These are phyloP conservation scores for Lactarius hengduanensis DNA, from an alignment of 768 basidiomycete genomes.

Conservation along the genomic window DNA sequence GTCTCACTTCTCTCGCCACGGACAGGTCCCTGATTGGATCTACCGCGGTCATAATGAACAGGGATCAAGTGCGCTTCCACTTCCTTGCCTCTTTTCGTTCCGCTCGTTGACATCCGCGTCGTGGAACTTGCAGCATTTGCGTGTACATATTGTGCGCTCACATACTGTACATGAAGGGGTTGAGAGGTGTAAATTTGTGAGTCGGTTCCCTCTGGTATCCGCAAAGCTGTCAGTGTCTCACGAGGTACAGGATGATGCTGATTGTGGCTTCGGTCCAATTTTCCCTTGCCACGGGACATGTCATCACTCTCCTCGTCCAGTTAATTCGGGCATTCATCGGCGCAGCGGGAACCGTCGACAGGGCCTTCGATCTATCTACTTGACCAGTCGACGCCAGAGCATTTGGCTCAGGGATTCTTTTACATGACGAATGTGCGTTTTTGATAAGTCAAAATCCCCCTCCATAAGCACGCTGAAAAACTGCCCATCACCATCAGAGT, in stretches of 20 bases:
- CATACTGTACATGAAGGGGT: constrained; percentile 6
- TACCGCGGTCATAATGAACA: neutral
- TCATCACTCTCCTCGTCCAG: constrained; percentile 16
- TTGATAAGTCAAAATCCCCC: neutral
- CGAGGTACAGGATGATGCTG: constrained; percentile 9
- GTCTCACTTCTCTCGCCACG: no score
- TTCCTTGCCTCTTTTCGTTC: neutral
- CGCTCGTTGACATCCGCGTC: neutral
- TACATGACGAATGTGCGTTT: constrained; percentile 22
- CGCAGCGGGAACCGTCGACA: neutral
- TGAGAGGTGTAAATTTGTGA: constrained; percentile 12
- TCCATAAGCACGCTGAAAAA: neutral
- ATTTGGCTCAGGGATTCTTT: constrained; percentile 7
- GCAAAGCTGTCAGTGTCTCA: neutral
- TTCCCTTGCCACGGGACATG: constrained; percentile 17
- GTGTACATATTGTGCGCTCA: constrained; percentile 15
- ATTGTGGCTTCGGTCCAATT: constrained; percentile 17
- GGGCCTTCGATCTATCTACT: constrained; percentile 1
- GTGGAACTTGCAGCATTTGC: constrained; percentile 8
- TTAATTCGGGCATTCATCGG: constrained; percentile 10
- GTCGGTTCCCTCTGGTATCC: neutral
- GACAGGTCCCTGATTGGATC: no score
- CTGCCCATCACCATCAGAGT: neutral
- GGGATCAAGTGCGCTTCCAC: constrained; percentile 13
- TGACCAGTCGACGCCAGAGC: constrained; percentile 14